phyloP scores from a whole-genome alignment of 371 early-diverging fungal species.

The Syncephalastrum contaminatum region DNA sequence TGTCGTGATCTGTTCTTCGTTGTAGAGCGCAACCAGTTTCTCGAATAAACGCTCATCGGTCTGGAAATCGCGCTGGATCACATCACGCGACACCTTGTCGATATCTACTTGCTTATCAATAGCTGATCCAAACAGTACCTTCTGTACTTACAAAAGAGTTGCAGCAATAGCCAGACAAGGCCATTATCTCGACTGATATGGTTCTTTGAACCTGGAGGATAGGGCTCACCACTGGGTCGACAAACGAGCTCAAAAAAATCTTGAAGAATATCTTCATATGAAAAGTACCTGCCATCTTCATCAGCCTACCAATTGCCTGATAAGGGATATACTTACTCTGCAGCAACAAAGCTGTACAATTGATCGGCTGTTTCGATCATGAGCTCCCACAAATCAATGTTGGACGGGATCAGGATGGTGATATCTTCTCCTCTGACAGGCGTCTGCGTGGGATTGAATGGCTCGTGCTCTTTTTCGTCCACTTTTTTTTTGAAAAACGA shows the following conservation, averaged over 20 bases:
- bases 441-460: slow-evolving; percentile 20
- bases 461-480: slow-evolving; percentile 16
- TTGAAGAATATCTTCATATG: slow-evolving; percentile 66
- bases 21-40: slow-evolving; percentile 70
- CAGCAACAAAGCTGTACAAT: slow-evolving; percentile 71
- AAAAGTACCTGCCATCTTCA: slow-evolving; percentile 38
- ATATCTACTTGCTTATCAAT: slow-evolving; percentile 38
- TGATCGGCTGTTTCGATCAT: slow-evolving; percentile 81
- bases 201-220: slow-evolving; percentile 33
- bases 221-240: slow-evolving; percentile 48
- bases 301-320: too few species aligned
- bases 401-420: slow-evolving; percentile 67
- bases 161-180: slow-evolving; percentile 72
- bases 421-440: slow-evolving; percentile 33
- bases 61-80: slow-evolving; percentile 63
- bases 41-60: slow-evolving; percentile 73
- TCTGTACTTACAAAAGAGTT: slow-evolving; percentile 59
- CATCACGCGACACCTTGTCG: slow-evolving; percentile 57
- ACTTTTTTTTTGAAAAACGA: slow-evolving; percentile 1
- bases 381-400: slow-evolving; percentile 71
- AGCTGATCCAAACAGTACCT: background rate
- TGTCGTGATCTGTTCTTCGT: slow-evolving; percentile 72
- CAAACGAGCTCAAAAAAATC: slow-evolving; percentile 66
- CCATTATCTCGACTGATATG: slow-evolving; percentile 71
- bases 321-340: slow-evolving; percentile 38